A percentile compares a stretch with the other conserved stretches of the same genome.
Evolutionary conservation across 73 alveolate species (phyloP).

Genomic region (Stentor coeruleus): DNA sequence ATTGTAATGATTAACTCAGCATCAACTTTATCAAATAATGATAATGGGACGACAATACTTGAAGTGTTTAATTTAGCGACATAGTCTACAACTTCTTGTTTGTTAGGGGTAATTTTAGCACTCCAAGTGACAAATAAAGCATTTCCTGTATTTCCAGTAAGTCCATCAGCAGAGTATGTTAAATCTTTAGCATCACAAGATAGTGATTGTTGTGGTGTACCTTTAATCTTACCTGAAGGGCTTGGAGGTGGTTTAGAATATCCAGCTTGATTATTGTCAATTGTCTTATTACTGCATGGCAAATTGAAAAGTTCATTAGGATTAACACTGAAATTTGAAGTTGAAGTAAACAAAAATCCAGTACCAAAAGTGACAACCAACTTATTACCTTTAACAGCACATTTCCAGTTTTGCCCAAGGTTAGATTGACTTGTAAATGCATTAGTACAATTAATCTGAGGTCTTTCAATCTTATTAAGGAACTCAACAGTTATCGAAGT

Average conservation of each 20-base stretch:
- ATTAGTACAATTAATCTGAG: background rate
- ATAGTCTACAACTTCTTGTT: too few relatives aligned
- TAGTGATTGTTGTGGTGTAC: background rate
- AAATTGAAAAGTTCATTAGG: background rate
- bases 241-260: background rate
- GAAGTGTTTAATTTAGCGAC: background rate
- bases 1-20: background rate
- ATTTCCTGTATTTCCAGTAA: background rate
- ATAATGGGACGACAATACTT: background rate
- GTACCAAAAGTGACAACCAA: background rate
- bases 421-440: background rate
- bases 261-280: background rate
- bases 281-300: background rate
- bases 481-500: background rate
- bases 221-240: background rate
- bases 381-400: background rate
- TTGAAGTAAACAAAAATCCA: background rate
- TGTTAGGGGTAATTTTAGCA: background rate
- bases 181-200: background rate
- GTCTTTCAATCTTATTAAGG: background rate
- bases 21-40: background rate
- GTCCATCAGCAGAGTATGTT: background rate
- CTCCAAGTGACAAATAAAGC: background rate
- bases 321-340: background rate
- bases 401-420: background rate